These are phyloP conservation scores for Cicer yamashitae DNA, from an alignment of 306 rosid species.

Conservation along the genomic window DNA sequence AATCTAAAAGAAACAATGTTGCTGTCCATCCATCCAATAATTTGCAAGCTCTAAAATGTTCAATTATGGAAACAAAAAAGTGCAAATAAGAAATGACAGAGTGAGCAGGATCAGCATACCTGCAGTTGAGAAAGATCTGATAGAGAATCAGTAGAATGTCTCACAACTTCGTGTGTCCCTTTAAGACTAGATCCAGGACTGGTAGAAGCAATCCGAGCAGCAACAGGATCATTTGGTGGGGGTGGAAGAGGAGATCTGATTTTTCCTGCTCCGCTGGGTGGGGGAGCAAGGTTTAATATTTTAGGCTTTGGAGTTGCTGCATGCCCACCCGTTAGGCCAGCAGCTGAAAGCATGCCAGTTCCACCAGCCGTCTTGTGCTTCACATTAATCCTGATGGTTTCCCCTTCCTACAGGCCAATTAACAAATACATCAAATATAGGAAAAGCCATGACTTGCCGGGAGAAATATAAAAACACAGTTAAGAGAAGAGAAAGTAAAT, in stretches of 20 bases:
- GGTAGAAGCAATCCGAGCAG: constrained; percentile 65
- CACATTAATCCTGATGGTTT: constrained; percentile 95
- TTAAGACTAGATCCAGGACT: constrained; percentile 44
- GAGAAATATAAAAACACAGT: background rate
- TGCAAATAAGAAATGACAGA: constrained; percentile 22
- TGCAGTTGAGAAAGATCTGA: constrained; percentile 92
- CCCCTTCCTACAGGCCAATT: constrained; percentile 77
- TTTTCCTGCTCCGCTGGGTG: constrained; percentile 75
- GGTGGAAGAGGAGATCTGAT: constrained; percentile 89
- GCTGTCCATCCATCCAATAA: constrained; percentile 11
- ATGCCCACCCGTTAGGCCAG: constrained; percentile 66
- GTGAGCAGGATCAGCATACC: constrained; percentile 57
- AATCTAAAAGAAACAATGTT: background rate
- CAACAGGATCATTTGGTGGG: constrained; percentile 94
- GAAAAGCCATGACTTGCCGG: constrained; percentile 18
- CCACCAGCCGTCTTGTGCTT: constrained; percentile 82
- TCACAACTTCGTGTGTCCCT: constrained; percentile 52
- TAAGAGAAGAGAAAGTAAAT: constrained; percentile 2
- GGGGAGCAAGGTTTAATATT: constrained; percentile 79
- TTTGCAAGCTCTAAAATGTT: background rate
- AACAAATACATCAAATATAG: constrained; percentile 25
- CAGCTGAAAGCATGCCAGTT: constrained; percentile 97
- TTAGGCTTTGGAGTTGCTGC: constrained; percentile 67
- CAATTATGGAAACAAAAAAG: constrained; percentile 11
- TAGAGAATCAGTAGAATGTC: constrained; percentile 62